Evolutionary conservation across 495 filamentous ascomycete genomes (phyloP).

Genomic region (Podospora anserina): DNA sequence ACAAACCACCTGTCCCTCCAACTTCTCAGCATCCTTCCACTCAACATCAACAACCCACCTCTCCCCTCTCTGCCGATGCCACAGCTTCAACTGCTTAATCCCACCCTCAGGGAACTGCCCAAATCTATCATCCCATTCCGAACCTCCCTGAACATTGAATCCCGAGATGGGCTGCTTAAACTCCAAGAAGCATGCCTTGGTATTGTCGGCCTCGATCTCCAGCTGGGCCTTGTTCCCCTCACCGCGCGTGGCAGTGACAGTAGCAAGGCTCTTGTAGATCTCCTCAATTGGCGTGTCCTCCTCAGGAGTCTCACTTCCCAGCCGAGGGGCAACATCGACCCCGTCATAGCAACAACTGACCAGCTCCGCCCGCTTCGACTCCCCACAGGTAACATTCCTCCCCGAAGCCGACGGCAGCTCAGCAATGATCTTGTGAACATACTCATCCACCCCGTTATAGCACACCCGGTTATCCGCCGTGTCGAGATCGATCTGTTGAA

Average conservation of each 20-base stretch:
- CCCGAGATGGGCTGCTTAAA: conserved; percentile 31
- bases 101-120: conserved; percentile 59
- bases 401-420: conserved; percentile 69
- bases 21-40: conserved; percentile 49
- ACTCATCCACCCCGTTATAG: conserved; percentile 69
- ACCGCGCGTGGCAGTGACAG: conserved; percentile 28
- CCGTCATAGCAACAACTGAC: conserved; percentile 69
- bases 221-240: conserved; percentile 25
- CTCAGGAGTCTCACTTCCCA: conserved; percentile 44
- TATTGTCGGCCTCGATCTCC: conserved; percentile 31
- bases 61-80: conserved; percentile 66
- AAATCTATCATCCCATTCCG: conserved; percentile 62
- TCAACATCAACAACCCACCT: conserved; percentile 73
- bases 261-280: conserved; percentile 22
- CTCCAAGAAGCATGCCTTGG: conserved; percentile 35
- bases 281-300: conserved; percentile 1
- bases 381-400: conserved; percentile 51
- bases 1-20: conserved; percentile 73
- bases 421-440: conserved; percentile 61
- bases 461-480: conserved; percentile 64
- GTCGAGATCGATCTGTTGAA: conserved; percentile 77
- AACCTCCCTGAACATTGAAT: conserved; percentile 30
- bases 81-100: conserved; percentile 43
- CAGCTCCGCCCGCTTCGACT: conserved; percentile 42
- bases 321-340: conserved; percentile 50